phyloP scores from a whole-genome alignment of 2,329 filamentous ascomycete species.

The Penicillium carneum region DNA sequence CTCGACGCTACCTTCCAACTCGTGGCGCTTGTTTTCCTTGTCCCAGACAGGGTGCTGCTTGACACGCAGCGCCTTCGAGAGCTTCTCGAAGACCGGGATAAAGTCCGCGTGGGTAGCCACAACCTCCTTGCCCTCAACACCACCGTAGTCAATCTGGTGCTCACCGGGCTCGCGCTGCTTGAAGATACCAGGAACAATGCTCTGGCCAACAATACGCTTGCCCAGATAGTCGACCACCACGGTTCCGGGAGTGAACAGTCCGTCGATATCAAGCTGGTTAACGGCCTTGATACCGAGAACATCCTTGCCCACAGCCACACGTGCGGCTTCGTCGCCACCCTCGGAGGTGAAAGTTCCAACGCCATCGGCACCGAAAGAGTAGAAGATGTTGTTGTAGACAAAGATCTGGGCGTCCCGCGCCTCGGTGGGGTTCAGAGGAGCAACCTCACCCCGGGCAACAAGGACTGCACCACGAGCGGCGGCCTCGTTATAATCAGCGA shows the following conservation, averaged over 20 bases:
- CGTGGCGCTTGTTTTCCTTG: constrained; percentile 87
- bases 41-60: constrained; percentile 98
- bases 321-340: constrained; percentile 93
- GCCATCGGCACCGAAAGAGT: constrained; percentile 96
- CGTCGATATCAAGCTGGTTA: constrained; percentile 94
- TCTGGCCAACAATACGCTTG: constrained; percentile 95
- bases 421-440: constrained; percentile 93
- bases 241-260: constrained; percentile 92
- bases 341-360: constrained; percentile 96
- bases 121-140: constrained; percentile 94
- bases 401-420: constrained; percentile 93
- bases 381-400: constrained; percentile 99
- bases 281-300: constrained; percentile 92
- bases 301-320: constrained; percentile 95
- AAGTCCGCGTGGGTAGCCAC: constrained; percentile 91
- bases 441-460: constrained; percentile 89
- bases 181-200: constrained; percentile 98
- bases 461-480: constrained; percentile 89
- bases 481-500: constrained; percentile 96
- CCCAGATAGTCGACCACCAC: constrained; percentile 96
- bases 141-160: constrained; percentile 98
- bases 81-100: constrained; percentile 80
- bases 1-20: constrained; percentile 93
- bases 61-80: constrained; percentile 87
- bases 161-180: constrained; percentile 97